These are phyloP conservation scores for Barnettozyma wickerhamii DNA, from an alignment of 805 yeast genomes.

Conservation along the genomic window DNA sequence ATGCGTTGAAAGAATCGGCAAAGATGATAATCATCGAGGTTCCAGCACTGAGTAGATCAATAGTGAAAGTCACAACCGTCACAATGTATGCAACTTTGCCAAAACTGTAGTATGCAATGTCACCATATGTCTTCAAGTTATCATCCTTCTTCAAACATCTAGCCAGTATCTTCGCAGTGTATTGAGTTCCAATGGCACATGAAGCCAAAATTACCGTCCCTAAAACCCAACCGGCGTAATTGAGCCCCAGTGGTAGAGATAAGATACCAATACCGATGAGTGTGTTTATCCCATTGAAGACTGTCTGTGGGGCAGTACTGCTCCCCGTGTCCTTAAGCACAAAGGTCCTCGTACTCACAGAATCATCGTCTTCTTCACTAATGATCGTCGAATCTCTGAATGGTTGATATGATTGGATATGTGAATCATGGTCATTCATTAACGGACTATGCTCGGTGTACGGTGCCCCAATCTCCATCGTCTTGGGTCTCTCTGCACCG, in stretches of 20 bases:
- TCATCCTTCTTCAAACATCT: conserved; percentile 38
- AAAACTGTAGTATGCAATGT: conserved; percentile 47
- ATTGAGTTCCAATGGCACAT: conserved; percentile 46
- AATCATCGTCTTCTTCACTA: conserved; percentile 9
- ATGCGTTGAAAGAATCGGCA: conserved; percentile 54
- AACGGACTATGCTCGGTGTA: conserved; percentile 15
- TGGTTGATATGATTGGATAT: background rate
- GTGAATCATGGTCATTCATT: conserved; percentile 4
- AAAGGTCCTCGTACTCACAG: conserved; percentile 15
- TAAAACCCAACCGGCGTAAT: conserved; percentile 60
- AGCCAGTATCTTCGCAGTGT: conserved; percentile 54
- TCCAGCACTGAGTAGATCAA: conserved; percentile 60
- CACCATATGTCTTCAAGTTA: conserved; percentile 49
- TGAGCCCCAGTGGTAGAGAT: conserved; percentile 67
- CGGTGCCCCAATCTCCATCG: conserved; percentile 13
- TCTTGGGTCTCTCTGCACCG: conserved; percentile 15
- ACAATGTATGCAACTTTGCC: conserved; percentile 41
- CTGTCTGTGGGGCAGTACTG: conserved; percentile 70
- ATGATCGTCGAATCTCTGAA: background rate
- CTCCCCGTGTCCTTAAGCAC: conserved; percentile 27
- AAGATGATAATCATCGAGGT: conserved; percentile 54
- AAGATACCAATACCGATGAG: conserved; percentile 73
- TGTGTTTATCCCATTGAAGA: conserved; percentile 74
- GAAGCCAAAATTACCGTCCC: conserved; percentile 40
- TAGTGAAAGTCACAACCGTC: conserved; percentile 45